Conservation (phyloP, 768 basidiomycete genomes). For the Rhodotorula kratochvilovae region DNA sequence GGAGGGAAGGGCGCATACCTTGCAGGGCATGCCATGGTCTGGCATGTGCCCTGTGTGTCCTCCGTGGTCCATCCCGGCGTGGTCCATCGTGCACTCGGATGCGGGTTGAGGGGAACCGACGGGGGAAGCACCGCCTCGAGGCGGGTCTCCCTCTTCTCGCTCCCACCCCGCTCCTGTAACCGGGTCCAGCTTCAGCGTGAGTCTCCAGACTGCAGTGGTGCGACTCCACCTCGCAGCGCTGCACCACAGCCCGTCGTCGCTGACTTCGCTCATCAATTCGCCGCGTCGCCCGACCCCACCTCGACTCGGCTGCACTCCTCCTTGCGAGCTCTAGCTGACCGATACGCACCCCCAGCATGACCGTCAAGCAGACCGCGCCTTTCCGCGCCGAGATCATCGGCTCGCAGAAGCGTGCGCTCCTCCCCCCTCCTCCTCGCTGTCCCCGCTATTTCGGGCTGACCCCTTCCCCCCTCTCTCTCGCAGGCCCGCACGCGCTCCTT, state of each 20-base stretch:
- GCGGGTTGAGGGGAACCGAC: too few species aligned
- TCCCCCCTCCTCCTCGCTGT: not conserved
- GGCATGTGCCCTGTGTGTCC: not conserved
- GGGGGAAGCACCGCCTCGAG: too few species aligned
- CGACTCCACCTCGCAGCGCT: too few species aligned
- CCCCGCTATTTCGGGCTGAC: not conserved
- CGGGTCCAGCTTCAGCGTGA: too few species aligned
- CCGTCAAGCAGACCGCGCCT: conserved; percentile 12
- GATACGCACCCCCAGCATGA: too few species aligned
- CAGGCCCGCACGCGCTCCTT: conserved; percentile 38
- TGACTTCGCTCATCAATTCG: too few species aligned
- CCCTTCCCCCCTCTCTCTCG: not conserved
- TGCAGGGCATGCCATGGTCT: conserved; percentile 2
- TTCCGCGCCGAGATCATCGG: conserved; percentile 44
- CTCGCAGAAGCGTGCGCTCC: conserved; percentile 38
- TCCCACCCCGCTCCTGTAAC: too few species aligned
- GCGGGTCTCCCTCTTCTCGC: too few species aligned
- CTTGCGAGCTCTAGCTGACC: not conserved
- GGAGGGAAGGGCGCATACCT: not conserved
- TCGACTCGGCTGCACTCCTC: not conserved
- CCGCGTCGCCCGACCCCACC: too few species aligned
- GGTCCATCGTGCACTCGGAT: conserved; percentile 6
- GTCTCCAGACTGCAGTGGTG: too few species aligned
- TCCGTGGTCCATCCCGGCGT: conserved; percentile 18
- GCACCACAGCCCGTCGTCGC: too few species aligned